These are phyloP conservation scores for Proliferodiscus dingleyae DNA, from an alignment of 2,329 filamentous ascomycete species.

Conservation along the genomic window DNA sequence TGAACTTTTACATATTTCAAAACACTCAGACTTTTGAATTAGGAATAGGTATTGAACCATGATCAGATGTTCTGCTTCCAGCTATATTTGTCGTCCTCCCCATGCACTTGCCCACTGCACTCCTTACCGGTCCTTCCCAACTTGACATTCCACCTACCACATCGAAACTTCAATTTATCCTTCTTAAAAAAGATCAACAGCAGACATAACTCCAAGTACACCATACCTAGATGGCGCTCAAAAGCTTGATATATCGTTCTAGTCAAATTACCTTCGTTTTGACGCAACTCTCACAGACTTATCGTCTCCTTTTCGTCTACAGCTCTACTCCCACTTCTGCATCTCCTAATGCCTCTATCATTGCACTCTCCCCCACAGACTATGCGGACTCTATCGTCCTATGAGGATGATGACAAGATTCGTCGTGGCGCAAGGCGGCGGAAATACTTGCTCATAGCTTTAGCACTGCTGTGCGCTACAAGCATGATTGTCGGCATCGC, in stretches of 20 bases:
- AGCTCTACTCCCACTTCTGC: background rate
- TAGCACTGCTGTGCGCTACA: background rate
- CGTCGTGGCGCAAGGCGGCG: background rate
- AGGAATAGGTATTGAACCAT: no score
- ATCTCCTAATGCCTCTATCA: constrained; percentile 16
- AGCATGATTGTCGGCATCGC: constrained; percentile 19
- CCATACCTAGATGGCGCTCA: constrained; percentile 16
- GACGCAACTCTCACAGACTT: constrained; percentile 10
- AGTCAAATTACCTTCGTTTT: constrained; percentile 13
- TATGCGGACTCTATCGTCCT: constrained; percentile 15
- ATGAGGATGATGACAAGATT: background rate
- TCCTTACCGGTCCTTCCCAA: no score
- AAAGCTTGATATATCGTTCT: constrained; percentile 11
- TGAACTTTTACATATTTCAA: no score
- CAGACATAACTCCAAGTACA: no score
- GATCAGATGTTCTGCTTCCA: no score
- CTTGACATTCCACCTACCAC: no score
- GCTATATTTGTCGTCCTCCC: no score
- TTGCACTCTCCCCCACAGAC: constrained; percentile 3
- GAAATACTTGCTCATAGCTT: background rate
- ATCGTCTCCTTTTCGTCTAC: constrained; percentile 6
- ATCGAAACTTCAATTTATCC: no score
- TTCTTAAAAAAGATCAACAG: no score
- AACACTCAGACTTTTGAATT: no score
- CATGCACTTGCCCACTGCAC: no score